phyloP scores from a whole-genome alignment of 257 asterid species.

The Nicotiana paniculata region DNA sequence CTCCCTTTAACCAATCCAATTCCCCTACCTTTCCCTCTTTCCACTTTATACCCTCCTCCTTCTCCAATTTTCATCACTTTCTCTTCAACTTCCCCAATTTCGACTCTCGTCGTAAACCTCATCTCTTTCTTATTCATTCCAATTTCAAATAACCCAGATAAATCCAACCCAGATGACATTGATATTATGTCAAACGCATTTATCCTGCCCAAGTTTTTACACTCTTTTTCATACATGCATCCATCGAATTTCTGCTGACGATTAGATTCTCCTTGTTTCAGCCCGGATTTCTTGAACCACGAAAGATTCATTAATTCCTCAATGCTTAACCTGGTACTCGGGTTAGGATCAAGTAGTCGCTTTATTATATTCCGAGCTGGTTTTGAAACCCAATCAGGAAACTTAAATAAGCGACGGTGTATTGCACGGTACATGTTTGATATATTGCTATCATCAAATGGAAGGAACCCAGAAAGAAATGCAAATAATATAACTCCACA shows the following conservation, averaged over 20 bases:
- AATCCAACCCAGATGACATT: slow-evolving; percentile 69
- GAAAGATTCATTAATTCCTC: slow-evolving; percentile 49
- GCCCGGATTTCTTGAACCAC: slow-evolving; percentile 54
- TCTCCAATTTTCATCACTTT: slow-evolving; percentile 38
- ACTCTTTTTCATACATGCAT: slow-evolving; percentile 16
- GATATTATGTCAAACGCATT: slow-evolving; percentile 81
- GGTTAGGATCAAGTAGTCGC: slow-evolving; percentile 71
- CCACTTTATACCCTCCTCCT: slow-evolving; percentile 46
- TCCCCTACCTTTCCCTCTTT: slow-evolving; percentile 44
- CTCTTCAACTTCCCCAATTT: slow-evolving; percentile 54
- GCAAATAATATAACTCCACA: slow-evolving; percentile 66
- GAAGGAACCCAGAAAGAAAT: slow-evolving; percentile 53
- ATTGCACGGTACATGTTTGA: slow-evolving; percentile 68
- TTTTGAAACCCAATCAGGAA: slow-evolving; percentile 66
- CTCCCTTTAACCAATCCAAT: slow-evolving; percentile 53
- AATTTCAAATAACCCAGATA: slow-evolving; percentile 59
- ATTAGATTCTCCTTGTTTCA: background rate
- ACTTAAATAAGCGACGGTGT: slow-evolving; percentile 38
- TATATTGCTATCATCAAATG: slow-evolving; percentile 63
- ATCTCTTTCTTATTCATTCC: slow-evolving; percentile 47
- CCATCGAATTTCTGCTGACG: background rate
- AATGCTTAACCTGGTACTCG: slow-evolving; percentile 48
- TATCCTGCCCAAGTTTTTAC: slow-evolving; percentile 19
- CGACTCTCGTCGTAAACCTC: slow-evolving; percentile 42
- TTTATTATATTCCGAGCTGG: slow-evolving; percentile 45